Evolutionary conservation across 768 basidiomycete species (phyloP), one percentile per base, ranked within the genome.

Genomic region (Chalciporus pseudorubinellus): DNA sequence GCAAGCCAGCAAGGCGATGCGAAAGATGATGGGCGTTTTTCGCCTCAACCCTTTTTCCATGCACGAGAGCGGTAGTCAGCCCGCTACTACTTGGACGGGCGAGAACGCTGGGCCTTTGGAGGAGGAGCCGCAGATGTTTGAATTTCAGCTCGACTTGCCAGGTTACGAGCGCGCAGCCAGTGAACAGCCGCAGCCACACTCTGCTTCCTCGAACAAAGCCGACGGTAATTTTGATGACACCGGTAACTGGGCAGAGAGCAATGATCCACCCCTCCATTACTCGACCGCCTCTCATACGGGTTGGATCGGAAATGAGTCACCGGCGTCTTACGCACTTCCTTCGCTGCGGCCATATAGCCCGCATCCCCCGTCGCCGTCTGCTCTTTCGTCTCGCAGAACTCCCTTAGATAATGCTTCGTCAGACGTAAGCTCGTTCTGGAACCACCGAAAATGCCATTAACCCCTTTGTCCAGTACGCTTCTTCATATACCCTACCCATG

Each of bases 21-120:
- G 83, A 48, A 71, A 73, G 43, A 82, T 89, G 82, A 91, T 91
- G 88, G 80, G 80, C 39, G 81, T 83, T 19, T 87, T 90, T 65
- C 78, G 88, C 8, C 76, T 89, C 58, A 85, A 89, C 66, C 87
- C 86, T 0, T 90, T 90, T 58, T 78, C 86, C 20, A 80, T 83
- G 71, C 82, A 86, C 56, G 80, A 74, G 51, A 76, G 74, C 26
- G 62, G 66, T 3, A 71, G 75, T 34, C 74, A 75, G 42, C 72
- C 74, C 4, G 53, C 68, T 3, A 67, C 73, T 6, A 69, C 75
- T 8, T 79, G 77, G 76, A 71, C 68, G 10, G 73, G 74, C 48
- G 75, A 77, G 47, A 78, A 81, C 47, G 77, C 83, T 5, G 77
- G 78, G 1, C 81, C 87, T 0, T 72, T 87, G 45, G 79, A 80